Base-by-base conservation (phyloP, 306 rosid genomes). In the Mucuna pruriens region DNA sequence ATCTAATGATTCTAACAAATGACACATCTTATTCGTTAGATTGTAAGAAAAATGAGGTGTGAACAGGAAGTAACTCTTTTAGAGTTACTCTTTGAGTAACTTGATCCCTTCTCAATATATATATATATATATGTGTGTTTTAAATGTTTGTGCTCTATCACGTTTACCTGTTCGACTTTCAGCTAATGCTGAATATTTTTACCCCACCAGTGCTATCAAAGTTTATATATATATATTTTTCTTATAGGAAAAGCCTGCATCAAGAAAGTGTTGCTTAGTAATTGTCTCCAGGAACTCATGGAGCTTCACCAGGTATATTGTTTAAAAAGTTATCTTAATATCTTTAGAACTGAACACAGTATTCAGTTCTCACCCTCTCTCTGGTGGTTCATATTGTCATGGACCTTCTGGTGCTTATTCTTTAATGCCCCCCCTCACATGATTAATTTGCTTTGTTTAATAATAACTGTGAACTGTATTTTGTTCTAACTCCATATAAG, bases 221-320 rank as follows among this genome's bases (percentile, higher is more conserved):
- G 31, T 33, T 19, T 13, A 61, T 46, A 73, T 87, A 33, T 15
- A n/a, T 46, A 10, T 68, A 61, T 73, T 54, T 31, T 58, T 15
- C 25, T 49, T 51, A 6, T 87, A 96, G 99, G 94, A 77, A 96
- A 93, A 87, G 98, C 98, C 19, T 96, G 99, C 89, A 96, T 96
- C 85, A 96, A 96, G 92, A 96, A 96, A 81, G 98, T 96, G 76
- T 77, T 96, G 85, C 92, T 96, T 52, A 96, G 99, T 80, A 96
- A 93, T 83, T 96, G 99, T 82, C 94, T 96, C 78, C 99, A 96
- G 91, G 98, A 96, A 88, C 81, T 96, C 71, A 96, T 96, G 99
- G 99, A 96, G 89, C 98, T 96, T 81, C 99, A 96, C 82, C 99
- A 96, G 99, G 99, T 96, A 87, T 78, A 74, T 79, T 71, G 9